Base-by-base conservation (phyloP, 2,329 filamentous ascomycete species). In the Bretziella fagacearum region DNA sequence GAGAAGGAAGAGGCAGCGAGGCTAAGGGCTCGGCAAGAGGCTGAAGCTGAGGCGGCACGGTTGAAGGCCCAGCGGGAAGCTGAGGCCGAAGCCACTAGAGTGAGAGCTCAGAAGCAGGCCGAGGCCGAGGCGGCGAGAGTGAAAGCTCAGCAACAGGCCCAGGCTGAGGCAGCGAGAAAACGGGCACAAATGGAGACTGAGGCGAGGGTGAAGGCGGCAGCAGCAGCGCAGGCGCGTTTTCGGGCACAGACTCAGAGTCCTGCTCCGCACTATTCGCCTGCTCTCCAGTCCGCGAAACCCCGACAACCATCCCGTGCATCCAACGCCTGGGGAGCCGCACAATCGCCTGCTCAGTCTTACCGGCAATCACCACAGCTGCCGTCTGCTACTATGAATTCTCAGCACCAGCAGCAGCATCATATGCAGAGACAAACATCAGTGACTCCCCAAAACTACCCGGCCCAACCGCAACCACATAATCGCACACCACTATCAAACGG, bases 401-500 rank as follows among this genome's bases (percentile, higher is more conserved):
- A 48, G 6, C 49, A 47, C 37, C 55, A 55, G 46, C 53, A 54
- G 25, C 26, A 55, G 46, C 53, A 54, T 22, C 26, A 52, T 11
- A 35, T 44, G 4, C 26, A 33, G 15, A 33, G 27, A 20, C 25
- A 44, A 35, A 30, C 27, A 10, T 30, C 27, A 3, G 27, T 30
- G 10, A 2, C 10, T 30, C 5, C 27, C 27, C 27, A 30, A 30
- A 11, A 30, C n/a, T 11, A 30, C 27, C 27, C 10, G n/a, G 3
- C 27, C 27, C 27, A 30, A n/a, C 27, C 4, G n/a, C 4, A 10
- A 30, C n/a, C 27, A 10, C 10, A 6, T n/a, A 30, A 30, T n/a
- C 3, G 27, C 27, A 30, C 10, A 10, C 27, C 27, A n/a, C 4
- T 30, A n/a, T 30, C 27, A 30, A 30, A 30, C 5, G 27, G 27